These are phyloP conservation scores for Scolecobasidium constrictum DNA, from an alignment of 2,329 filamentous ascomycete species.

Conservation along the genomic window DNA sequence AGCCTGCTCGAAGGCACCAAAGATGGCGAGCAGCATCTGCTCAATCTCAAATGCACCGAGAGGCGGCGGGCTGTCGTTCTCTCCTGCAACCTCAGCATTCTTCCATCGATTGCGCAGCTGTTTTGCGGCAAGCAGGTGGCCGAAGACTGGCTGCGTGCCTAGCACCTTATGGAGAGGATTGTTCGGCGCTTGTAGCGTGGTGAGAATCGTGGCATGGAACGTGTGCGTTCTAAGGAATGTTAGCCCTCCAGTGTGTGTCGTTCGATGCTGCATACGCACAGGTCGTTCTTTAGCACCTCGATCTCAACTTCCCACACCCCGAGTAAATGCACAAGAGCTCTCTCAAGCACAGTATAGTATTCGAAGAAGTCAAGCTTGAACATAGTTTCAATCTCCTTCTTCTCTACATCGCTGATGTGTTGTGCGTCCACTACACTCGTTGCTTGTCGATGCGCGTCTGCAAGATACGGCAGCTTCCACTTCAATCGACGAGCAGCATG, in stretches of 20 bases:
- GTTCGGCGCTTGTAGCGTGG: slow-evolving; percentile 44
- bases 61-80: background rate
- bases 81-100: slow-evolving; percentile 38
- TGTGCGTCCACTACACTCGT: background rate
- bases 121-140: slow-evolving; percentile 55
- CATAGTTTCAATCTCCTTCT: slow-evolving; percentile 37
- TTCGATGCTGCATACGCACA: too few species aligned
- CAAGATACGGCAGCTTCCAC: background rate
- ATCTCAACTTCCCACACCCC: slow-evolving; percentile 50
- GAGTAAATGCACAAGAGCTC: slow-evolving; percentile 57
- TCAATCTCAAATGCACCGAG: background rate
- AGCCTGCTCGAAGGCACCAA: background rate
- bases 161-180: slow-evolving; percentile 48
- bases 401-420: background rate
- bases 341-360: slow-evolving; percentile 62
- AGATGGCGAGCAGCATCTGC: background rate
- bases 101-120: slow-evolving; percentile 65
- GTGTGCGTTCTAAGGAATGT: slow-evolving; percentile 33
- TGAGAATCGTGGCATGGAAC: slow-evolving; percentile 61
- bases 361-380: slow-evolving; percentile 73
- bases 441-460: background rate
- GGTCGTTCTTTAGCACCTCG: slow-evolving; percentile 13
- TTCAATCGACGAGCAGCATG: background rate
- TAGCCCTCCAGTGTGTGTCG: too few species aligned
- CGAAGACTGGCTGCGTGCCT: slow-evolving; percentile 43